These are phyloP conservation scores for Vitis vinifera DNA, from an alignment of 164 flowering plant genomes.

Conservation along the genomic window DNA sequence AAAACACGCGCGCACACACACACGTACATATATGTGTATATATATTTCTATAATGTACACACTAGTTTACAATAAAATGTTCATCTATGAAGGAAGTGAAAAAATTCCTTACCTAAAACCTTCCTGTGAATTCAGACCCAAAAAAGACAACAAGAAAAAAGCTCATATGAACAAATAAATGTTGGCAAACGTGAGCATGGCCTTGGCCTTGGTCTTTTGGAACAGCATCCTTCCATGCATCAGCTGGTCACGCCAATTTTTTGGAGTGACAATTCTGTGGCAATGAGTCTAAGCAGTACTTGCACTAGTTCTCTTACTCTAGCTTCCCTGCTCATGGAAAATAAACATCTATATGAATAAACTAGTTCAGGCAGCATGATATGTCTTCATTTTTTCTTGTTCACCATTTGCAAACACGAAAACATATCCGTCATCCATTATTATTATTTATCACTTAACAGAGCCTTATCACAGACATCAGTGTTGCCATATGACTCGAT, in stretches of 20 bases:
- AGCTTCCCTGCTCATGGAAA: slow-evolving; percentile 59
- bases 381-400: no score
- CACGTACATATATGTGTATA: neutral
- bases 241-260: slow-evolving; percentile 29
- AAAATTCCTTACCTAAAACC: slow-evolving; percentile 3
- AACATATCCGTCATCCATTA: no score
- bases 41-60: slow-evolving; percentile 2
- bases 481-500: no score
- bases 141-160: no score
- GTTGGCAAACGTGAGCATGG: no score
- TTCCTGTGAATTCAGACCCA: no score
- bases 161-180: slow-evolving; percentile 2
- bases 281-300: slow-evolving; percentile 61
- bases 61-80: neutral
- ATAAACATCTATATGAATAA: neutral
- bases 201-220: neutral
- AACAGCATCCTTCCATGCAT: neutral
- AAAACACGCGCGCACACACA: neutral
- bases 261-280: slow-evolving; percentile 57
- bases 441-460: no score
- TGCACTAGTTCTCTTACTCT: slow-evolving; percentile 79
- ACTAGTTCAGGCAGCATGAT: no score
- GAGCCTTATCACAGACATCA: no score
- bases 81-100: neutral
- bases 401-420: no score